Evolutionary conservation across 176 grass and related monocot species (phyloP).

Genomic region (Zea luxurians): DNA sequence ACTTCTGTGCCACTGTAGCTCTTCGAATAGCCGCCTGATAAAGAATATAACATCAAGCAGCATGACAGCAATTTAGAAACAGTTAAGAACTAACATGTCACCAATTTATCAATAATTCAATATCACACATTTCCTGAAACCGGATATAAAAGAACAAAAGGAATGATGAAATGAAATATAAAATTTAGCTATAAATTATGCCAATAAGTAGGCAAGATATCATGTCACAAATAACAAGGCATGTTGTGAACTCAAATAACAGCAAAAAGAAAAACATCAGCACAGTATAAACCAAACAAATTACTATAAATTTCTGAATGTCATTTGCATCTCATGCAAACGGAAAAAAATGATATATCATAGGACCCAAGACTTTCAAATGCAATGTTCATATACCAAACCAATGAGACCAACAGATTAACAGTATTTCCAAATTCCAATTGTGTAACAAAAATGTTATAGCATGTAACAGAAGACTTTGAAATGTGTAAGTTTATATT

Average conservation of each 20-base stretch:
- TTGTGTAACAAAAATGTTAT: background rate
- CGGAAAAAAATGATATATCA: background rate
- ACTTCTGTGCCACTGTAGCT: conserved; percentile 82
- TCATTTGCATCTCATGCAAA: background rate
- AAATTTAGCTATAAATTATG: conserved; percentile 13
- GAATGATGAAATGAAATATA: background rate
- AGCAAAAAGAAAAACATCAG: background rate
- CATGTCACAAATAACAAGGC: conserved; percentile 11
- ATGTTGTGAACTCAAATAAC: conserved; percentile 2
- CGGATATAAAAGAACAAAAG: background rate
- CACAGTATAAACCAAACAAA: background rate
- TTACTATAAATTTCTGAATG: background rate
- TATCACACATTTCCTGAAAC: conserved; percentile 12
- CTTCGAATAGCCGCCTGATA: conserved; percentile 83
- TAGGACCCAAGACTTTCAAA: background rate
- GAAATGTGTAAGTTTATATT: background rate
- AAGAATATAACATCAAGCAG: conserved; percentile 37
- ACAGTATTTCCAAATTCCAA: background rate
- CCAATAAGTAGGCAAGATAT: conserved; percentile 15
- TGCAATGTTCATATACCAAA: background rate
- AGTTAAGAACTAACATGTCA: conserved; percentile 1
- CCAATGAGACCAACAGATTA: background rate
- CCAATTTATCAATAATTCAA: background rate
- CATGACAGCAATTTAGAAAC: conserved; percentile 14
- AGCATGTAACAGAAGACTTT: background rate